phyloP scores from a whole-genome alignment of 2,329 filamentous ascomycete genomes.

The Thelonectria blattea region DNA sequence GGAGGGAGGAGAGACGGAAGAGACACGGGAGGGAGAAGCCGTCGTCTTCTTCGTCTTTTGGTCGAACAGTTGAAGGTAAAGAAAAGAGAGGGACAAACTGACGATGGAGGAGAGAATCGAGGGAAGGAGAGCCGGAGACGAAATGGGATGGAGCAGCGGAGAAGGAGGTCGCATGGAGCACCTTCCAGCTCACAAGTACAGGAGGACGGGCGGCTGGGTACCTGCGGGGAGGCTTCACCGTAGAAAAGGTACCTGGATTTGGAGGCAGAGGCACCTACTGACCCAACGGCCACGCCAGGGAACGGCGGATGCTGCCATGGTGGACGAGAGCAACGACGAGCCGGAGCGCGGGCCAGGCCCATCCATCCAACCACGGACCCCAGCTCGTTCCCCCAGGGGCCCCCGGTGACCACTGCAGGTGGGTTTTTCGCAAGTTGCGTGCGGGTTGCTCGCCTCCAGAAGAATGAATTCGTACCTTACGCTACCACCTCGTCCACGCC shows the following conservation, averaged over 20 bases:
- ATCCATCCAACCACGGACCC: conserved; percentile 11
- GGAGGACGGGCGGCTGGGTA: conserved; percentile 5
- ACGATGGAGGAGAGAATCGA: conserved; percentile 42
- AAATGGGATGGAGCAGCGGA: conserved; percentile 22
- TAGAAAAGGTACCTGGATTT: background rate
- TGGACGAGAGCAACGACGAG: conserved; percentile 11
- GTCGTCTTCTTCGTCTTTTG: conserved; percentile 42
- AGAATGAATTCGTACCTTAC: background rate
- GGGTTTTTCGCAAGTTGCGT: background rate
- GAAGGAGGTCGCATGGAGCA: conserved; percentile 1
- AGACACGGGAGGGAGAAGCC: conserved; percentile 27
- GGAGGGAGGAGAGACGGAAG: conserved; percentile 23
- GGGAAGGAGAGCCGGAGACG: conserved; percentile 34
- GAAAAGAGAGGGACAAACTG: conserved; percentile 38
- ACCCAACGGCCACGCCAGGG: background rate
- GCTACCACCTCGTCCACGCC: background rate
- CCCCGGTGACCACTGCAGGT: background rate
- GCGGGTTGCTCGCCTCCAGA: background rate
- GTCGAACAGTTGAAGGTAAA: conserved; percentile 43
- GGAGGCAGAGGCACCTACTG: background rate
- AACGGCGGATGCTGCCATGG: too few species aligned
- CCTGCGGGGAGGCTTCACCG: conserved; percentile 8
- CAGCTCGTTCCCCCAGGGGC: conserved; percentile 3
- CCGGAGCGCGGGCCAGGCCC: conserved; percentile 16
- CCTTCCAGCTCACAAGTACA: background rate